These are phyloP conservation scores for Pseudohalonectria lignicola DNA, from an alignment of 2,329 filamentous ascomycete genomes.

Conservation along the genomic window DNA sequence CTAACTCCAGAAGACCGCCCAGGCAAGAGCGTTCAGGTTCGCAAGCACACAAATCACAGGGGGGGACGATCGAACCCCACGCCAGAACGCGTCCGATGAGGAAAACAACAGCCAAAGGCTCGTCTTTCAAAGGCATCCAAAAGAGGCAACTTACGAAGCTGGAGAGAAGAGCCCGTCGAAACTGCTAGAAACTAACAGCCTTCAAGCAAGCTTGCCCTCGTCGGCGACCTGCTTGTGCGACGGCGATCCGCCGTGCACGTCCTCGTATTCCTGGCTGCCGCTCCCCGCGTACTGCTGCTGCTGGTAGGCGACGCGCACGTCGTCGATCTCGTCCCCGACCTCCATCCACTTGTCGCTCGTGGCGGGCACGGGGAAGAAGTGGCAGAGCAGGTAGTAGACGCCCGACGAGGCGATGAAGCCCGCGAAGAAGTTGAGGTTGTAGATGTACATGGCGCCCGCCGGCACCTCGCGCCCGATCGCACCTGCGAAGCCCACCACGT, in stretches of 20 bases:
- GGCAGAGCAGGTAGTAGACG: constrained; percentile 62
- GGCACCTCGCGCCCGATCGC: constrained; percentile 65
- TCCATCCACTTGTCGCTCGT: constrained; percentile 70
- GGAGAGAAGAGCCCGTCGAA: background rate
- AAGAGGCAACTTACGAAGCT: background rate
- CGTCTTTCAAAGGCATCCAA: background rate
- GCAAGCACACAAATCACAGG: too few relatives aligned
- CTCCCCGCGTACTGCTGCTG: constrained; percentile 3
- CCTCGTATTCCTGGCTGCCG: constrained; percentile 2
- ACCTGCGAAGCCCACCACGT: constrained; percentile 83
- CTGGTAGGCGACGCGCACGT: constrained; percentile 36
- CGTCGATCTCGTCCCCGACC: constrained; percentile 52
- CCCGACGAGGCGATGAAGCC: constrained; percentile 62
- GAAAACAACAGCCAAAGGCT: background rate
- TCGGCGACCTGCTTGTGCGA: background rate
- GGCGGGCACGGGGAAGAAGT: constrained; percentile 60
- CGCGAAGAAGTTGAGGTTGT: constrained; percentile 83
- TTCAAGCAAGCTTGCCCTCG: background rate
- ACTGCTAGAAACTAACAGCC: background rate
- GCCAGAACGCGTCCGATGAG: too few relatives aligned
- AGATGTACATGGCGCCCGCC: constrained; percentile 70
- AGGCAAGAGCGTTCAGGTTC: too few relatives aligned
- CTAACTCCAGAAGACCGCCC: too few relatives aligned
- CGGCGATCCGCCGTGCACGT: background rate
- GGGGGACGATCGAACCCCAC: too few relatives aligned